Conservation (phyloP, 1,284 basidiomycete species). For the Entoloma clypeatum region DNA sequence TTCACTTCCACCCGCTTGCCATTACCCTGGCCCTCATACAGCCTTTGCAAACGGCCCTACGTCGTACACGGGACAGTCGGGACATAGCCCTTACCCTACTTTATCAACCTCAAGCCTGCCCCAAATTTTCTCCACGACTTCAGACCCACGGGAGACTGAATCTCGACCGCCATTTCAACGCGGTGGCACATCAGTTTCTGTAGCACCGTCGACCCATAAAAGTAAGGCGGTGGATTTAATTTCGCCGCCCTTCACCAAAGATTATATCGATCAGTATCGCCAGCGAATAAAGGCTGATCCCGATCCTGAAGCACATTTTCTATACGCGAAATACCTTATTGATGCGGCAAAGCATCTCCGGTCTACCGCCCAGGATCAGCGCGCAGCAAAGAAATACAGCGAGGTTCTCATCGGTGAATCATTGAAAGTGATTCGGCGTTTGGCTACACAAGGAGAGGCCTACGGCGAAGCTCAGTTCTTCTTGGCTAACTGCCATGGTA, state of each 20-base stretch:
- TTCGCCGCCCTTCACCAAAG: constrained; percentile 89
- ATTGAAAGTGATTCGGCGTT: constrained; percentile 87
- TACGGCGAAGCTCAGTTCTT: constrained; percentile 99
- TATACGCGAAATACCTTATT: constrained; percentile 96
- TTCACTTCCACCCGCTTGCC: constrained; percentile 12
- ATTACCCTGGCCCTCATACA: constrained; percentile 19
- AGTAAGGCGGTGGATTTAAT: constrained; percentile 83
- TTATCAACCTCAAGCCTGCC: constrained; percentile 22
- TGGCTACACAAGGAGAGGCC: constrained; percentile 86
- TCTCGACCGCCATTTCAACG: constrained; percentile 54
- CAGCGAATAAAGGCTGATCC: constrained; percentile 96
- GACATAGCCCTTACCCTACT: constrained; percentile 17
- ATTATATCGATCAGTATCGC: constrained; percentile 96
- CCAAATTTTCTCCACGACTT: constrained; percentile 17
- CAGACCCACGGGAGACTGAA: constrained; percentile 48
- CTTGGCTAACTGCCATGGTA: constrained; percentile 96
- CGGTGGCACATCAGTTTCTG: constrained; percentile 52
- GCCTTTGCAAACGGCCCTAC: constrained; percentile 20
- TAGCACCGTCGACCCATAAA: constrained; percentile 61
- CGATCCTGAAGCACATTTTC: constrained; percentile 98
- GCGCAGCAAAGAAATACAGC: constrained; percentile 83
- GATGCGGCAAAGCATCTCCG: constrained; percentile 97
- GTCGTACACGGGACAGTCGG: constrained; percentile 16
- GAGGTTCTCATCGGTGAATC: constrained; percentile 87
- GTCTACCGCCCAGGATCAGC: constrained; percentile 67